These are phyloP conservation scores for Mucor indicus DNA, from an alignment of 371 early-diverging fungal species.

Conservation along the genomic window DNA sequence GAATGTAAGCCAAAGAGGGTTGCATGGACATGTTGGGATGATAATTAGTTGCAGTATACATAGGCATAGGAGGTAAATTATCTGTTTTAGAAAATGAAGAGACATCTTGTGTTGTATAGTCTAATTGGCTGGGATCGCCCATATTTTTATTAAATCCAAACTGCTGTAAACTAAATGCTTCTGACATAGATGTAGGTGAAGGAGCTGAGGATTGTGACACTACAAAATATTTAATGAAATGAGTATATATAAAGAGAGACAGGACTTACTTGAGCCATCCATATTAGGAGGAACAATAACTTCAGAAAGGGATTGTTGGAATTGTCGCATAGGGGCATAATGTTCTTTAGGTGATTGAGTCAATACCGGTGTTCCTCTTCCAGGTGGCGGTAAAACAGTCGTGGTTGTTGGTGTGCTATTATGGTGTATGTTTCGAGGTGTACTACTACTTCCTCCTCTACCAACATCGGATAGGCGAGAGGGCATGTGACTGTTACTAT, in stretches of 20 bases:
- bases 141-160: conserved; percentile 36
- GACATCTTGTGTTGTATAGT: conserved; percentile 19
- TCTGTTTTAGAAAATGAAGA: conserved; percentile 18
- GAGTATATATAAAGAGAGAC: background rate
- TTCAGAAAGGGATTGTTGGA: conserved; percentile 14
- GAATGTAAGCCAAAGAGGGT: background rate
- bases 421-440: background rate
- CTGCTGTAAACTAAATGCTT: conserved; percentile 44
- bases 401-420: background rate
- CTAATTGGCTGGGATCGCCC: conserved; percentile 16
- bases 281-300: conserved; percentile 22
- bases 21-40: background rate
- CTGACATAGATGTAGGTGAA: conserved; percentile 29
- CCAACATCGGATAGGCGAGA: conserved; percentile 27
- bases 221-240: background rate
- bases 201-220: conserved; percentile 17
- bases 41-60: background rate
- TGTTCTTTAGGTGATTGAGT: conserved; percentile 10
- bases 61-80: conserved; percentile 14
- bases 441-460: conserved; percentile 12
- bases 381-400: background rate
- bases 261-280: conserved; percentile 13
- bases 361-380: background rate
- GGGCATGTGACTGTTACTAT: background rate
- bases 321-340: conserved; percentile 1